phyloP scores from a whole-genome alignment of 345 rosid genomes.

The Citrus medica region DNA sequence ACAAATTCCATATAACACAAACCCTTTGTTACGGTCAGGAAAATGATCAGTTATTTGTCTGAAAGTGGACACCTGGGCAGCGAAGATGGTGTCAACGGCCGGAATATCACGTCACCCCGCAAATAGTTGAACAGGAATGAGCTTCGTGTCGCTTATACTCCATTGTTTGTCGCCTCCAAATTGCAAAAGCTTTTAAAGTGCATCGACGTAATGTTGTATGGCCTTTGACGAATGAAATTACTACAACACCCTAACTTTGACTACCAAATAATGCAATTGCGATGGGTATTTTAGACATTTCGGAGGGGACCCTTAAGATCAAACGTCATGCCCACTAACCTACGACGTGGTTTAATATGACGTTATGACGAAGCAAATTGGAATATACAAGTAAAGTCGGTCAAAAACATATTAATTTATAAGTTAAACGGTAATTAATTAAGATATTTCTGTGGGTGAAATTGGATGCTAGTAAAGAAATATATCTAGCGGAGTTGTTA shows the following conservation, averaged over 20 bases:
- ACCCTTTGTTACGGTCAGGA: background rate
- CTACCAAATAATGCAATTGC: background rate
- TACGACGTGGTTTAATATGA: background rate
- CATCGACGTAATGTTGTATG: conserved; percentile 12
- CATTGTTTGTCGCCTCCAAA: conserved; percentile 20
- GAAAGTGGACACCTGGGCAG: background rate
- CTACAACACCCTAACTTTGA: conserved; percentile 11
- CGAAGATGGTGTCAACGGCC: conserved; percentile 1
- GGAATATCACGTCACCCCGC: conserved; percentile 15
- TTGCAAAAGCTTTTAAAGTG: conserved; percentile 1
- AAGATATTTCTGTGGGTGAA: conserved; percentile 20
- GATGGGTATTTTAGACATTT: conserved; percentile 23
- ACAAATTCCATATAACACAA: background rate
- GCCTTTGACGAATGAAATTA: conserved; percentile 9
- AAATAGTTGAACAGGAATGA: background rate
- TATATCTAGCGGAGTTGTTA: conserved; percentile 16
- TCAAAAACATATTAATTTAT: background rate
- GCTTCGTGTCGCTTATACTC: conserved; percentile 24
- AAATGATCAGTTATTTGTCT: background rate
- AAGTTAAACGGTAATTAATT: conserved; percentile 8
- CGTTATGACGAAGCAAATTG: background rate
- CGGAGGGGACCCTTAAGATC: background rate
- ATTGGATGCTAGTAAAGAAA: conserved; percentile 13
- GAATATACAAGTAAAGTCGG: conserved; percentile 18
- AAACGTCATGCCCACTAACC: background rate